Base-by-base conservation (phyloP, 495 filamentous ascomycete genomes). In the Talaromyces liani region DNA sequence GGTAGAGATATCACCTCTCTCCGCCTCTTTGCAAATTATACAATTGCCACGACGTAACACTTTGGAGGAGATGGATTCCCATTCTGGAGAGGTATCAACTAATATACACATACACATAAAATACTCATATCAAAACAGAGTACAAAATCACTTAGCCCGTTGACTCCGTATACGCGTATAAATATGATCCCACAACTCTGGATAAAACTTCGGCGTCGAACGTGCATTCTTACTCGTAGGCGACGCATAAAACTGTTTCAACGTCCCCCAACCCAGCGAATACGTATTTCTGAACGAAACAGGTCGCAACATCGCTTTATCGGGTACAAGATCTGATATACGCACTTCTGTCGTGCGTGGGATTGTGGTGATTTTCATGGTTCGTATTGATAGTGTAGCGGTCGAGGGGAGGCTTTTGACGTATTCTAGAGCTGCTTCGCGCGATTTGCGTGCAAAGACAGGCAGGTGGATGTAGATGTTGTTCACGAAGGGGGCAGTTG, bases 381-480 rank as follows among this genome's bases (percentile, higher is more conserved):
- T 93, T 18, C 83, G 88, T 47, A 95, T 74, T 31, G 88, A 85
- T 2, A 96, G 68, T 27, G 77, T 79, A 1, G 88, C 86, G 8
- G 80, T 79, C 0, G 85, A 79, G 2, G 91, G 87, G 0, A 91
- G 75, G 27, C 79, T 80, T 58, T 80, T 79, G 0, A 81, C 79
- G 70, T 88, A 95, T 25, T 84, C 82, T 31, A 85, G 65, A n/a
- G 91, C 79, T 61, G 81, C 75, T 12, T 88, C 86, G n/a, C 78
- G 78, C 0, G 89, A 92, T 36, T 77, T 74, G 12, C 91, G 85
- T n/a, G 88, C 89, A 69, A 84, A 87, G 4, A 81, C 73, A 6
- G 90, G 90, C 10, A 92, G 75, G 25, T 82, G 81, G 34, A 93
- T 73, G 71, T 91, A 87, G 60, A 91, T 75, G 63, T 85, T 85